Evolutionary conservation across 2,329 filamentous ascomycete species (phyloP).

Genomic region (Cytospora mali): DNA sequence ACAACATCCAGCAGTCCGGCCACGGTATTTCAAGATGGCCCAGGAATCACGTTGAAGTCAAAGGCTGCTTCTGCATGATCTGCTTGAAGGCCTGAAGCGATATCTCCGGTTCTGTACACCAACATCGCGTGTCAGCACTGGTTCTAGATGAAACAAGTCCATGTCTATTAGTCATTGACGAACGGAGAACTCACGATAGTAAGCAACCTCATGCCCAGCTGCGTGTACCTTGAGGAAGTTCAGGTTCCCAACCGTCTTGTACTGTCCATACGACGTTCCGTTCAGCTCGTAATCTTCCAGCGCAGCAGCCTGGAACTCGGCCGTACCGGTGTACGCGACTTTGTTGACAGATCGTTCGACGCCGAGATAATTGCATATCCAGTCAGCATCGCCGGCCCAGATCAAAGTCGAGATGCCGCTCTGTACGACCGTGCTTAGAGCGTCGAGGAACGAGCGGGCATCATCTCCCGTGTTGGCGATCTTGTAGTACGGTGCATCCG

Average conservation of each 20-base stretch:
- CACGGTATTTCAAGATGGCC: neutral
- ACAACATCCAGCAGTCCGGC: neutral
- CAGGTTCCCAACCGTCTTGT: conserved; percentile 17
- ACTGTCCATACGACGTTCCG: conserved; percentile 19
- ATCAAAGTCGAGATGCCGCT: conserved; percentile 20
- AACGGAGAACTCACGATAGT: conserved; percentile 13
- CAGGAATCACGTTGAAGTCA: conserved; percentile 6
- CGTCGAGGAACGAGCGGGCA: conserved; percentile 13
- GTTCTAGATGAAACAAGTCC: neutral
- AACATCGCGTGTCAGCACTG: neutral
- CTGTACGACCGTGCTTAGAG: conserved; percentile 14
- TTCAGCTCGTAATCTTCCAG: conserved; percentile 13
- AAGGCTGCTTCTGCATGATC: conserved; percentile 22
- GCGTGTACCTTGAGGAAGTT: conserved; percentile 15
- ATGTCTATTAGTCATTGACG: neutral
- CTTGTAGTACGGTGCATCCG: conserved; percentile 24
- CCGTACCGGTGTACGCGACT: conserved; percentile 4
- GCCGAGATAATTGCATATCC: conserved; percentile 23
- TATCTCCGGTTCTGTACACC: conserved; percentile 16
- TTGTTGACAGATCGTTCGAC: conserved; percentile 6
- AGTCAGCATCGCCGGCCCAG: conserved; percentile 26
- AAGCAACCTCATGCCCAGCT: conserved; percentile 22
- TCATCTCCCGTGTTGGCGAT: conserved; percentile 17
- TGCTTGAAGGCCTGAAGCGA: conserved; percentile 26
- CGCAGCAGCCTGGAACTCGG: conserved; percentile 12